phyloP scores from a whole-genome alignment of 2,329 filamentous ascomycete species.

The Plectosphaerella cucumerina region DNA sequence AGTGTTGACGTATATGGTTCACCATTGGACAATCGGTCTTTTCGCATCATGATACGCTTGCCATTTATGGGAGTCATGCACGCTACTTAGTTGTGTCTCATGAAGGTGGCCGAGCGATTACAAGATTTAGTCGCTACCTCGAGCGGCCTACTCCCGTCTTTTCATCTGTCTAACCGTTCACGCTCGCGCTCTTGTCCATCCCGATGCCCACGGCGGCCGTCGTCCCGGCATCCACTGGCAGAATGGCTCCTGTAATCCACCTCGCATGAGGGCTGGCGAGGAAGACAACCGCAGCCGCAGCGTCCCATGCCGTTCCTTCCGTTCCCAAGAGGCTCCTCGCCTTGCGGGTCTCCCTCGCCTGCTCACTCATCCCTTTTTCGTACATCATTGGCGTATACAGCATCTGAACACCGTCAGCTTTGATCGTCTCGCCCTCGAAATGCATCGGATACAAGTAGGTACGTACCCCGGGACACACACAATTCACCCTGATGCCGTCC shows the following conservation, averaged over 20 bases:
- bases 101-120: no score
- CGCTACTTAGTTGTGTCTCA: no score
- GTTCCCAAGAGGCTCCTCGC: constrained; percentile 33
- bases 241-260: constrained; percentile 37
- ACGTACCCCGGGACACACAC: constrained; percentile 44
- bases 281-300: constrained; percentile 32
- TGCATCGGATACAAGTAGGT: not conserved
- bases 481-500: constrained; percentile 8
- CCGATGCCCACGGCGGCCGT: constrained; percentile 24
- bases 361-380: constrained; percentile 31
- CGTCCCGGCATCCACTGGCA: constrained; percentile 37
- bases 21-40: not conserved
- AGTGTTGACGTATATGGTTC: no score
- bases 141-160: not conserved
- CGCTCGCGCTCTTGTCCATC: constrained; percentile 18
- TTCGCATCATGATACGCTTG: no score
- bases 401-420: constrained; percentile 23
- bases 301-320: constrained; percentile 40
- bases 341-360: constrained; percentile 30
- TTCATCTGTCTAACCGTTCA: constrained; percentile 14
- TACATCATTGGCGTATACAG: constrained; percentile 45
- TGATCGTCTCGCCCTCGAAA: no score
- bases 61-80: no score
- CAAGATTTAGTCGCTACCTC: not conserved
- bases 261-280: constrained; percentile 33